Conservation (phyloP, 139 green algal genomes). For the Chlamydomonas sphaeroides region DNA sequence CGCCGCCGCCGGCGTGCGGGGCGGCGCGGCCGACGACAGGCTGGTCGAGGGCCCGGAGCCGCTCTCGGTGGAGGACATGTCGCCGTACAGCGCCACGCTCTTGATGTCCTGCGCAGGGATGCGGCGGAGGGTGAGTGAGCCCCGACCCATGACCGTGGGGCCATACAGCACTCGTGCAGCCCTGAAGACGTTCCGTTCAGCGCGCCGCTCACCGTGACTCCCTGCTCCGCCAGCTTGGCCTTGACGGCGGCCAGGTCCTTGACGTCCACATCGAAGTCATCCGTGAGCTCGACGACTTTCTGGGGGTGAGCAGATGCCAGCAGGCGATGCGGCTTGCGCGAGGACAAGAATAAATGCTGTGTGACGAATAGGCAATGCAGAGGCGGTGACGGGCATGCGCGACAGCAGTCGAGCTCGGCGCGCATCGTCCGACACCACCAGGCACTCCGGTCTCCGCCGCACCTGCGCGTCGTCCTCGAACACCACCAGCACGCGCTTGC, state of each 20-base stretch:
- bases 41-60: background rate
- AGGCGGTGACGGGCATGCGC: no score
- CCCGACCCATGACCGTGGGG: no score
- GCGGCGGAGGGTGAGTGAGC: no score
- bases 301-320: no score
- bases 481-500: conserved; percentile 64
- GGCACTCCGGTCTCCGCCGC: no score
- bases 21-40: background rate
- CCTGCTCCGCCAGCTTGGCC: conserved; percentile 55
- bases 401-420: no score
- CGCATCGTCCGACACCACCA: no score
- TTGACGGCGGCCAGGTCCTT: conserved; percentile 55
- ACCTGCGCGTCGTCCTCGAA: conserved; percentile 55
- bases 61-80: conserved; percentile 4
- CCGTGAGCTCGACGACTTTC: conserved; percentile 61
- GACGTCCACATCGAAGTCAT: conserved; percentile 57
- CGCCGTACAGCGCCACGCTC: conserved; percentile 43
- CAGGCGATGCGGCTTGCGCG: background rate
- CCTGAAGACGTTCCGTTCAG: no score
- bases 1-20: background rate
- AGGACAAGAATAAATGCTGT: background rate
- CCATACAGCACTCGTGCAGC: background rate
- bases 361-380: no score
- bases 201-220: conserved; percentile 36
- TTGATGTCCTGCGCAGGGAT: conserved; percentile 24